Conservation (phyloP, 2,329 filamentous ascomycete species). For the Ceratocystis albifundus region DNA sequence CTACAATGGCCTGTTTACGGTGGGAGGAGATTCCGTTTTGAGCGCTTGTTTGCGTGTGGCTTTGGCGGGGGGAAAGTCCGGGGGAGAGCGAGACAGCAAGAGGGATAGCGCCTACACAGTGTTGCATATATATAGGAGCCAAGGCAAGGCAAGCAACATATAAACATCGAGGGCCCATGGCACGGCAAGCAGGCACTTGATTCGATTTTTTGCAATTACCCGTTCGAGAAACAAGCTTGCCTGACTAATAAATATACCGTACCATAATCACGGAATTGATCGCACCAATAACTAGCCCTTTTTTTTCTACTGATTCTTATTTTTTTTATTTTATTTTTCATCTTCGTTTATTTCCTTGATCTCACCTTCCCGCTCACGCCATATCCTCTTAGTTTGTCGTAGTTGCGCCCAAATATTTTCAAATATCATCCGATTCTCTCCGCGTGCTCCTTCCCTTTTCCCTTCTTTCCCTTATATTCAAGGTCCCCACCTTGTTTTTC, state of each 20-base stretch:
- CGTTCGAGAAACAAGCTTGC: not conserved
- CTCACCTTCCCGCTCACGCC: not conserved
- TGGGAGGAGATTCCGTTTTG: not conserved
- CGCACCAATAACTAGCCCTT: not conserved
- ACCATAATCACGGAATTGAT: not conserved
- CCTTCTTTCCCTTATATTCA: conserved; percentile 1
- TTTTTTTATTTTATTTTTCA: no score
- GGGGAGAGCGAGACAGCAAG: not conserved
- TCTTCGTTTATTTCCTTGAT: not conserved
- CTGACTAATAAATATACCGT: not conserved
- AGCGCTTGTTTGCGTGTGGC: not conserved
- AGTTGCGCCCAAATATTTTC: not conserved
- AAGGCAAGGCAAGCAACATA: not conserved
- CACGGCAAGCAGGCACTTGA: not conserved
- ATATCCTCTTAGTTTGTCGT: not conserved
- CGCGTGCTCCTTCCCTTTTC: conserved; percentile 8
- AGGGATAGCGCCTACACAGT: no score
- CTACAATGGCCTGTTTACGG: conserved; percentile 7
- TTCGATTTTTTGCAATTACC: not conserved
- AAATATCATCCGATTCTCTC: conserved; percentile 12
- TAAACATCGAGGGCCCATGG: not conserved
- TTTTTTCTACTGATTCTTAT: no score
- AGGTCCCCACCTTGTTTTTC: not conserved
- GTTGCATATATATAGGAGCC: not conserved
- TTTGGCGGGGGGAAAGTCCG: not conserved